Conservation (phyloP, 129 eudicot genomes). For the Kitagawia praeruptora region DNA sequence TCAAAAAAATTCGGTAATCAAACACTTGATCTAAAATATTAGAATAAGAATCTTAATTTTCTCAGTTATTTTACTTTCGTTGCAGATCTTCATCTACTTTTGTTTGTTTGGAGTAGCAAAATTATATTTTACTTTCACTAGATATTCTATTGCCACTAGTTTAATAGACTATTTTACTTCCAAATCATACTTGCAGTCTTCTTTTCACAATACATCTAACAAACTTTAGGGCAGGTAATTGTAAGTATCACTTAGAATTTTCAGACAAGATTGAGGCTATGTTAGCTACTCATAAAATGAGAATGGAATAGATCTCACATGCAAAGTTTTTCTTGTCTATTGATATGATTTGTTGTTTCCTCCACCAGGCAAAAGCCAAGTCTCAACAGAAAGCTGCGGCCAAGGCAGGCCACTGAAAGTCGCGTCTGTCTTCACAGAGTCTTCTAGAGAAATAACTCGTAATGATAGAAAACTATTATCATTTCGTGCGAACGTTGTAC, state of each 20-base stretch:
- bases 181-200: neutral
- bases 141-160: neutral
- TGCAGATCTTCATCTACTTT: too few relatives aligned
- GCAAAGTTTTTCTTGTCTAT: neutral
- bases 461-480: conserved; percentile 11
- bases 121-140: neutral
- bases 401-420: conserved; percentile 49
- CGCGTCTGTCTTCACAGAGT: conserved; percentile 6
- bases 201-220: neutral
- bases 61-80: neutral
- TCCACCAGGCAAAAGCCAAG: conserved; percentile 61
- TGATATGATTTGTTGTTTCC: neutral
- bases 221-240: neutral
- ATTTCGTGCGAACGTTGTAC: neutral
- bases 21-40: neutral
- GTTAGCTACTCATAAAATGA: neutral
- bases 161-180: neutral
- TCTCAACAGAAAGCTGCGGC: conserved; percentile 74
- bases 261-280: neutral
- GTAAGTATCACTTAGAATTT: neutral
- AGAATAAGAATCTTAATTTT: neutral
- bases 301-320: neutral
- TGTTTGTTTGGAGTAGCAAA: neutral
- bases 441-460: conserved; percentile 27
- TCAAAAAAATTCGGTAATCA: neutral